Evolutionary conservation across 2,329 filamentous ascomycete species (phyloP).

Genomic region (Ophiostoma angusticollis): DNA sequence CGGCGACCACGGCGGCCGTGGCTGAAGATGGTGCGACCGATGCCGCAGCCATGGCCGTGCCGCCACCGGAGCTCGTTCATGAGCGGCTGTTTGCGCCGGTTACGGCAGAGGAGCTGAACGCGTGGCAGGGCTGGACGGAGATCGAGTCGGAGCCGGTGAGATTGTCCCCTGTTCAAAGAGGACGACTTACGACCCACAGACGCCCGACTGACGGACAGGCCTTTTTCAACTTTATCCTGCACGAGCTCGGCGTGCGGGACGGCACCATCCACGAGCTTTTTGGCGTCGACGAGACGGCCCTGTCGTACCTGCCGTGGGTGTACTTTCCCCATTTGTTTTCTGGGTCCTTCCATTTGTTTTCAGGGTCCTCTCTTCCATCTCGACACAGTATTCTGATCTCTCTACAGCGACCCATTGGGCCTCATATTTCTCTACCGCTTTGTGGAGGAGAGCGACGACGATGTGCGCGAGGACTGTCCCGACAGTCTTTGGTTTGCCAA

Average conservation of each 20-base stretch:
- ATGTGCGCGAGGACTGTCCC: constrained; percentile 40
- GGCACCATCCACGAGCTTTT: constrained; percentile 68
- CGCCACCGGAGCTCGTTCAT: constrained; percentile 11
- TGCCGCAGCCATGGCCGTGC: not conserved
- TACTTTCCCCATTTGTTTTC: not conserved
- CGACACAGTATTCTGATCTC: constrained; percentile 14
- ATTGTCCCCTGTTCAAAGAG: constrained; percentile 15
- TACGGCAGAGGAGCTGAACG: constrained; percentile 37
- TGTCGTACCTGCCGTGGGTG: constrained; percentile 49
- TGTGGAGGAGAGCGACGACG: constrained; percentile 36
- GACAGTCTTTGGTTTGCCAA: constrained; percentile 84
- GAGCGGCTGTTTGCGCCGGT: constrained; percentile 31
- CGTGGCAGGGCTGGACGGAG: constrained; percentile 66
- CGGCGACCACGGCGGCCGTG: constrained; percentile 4
- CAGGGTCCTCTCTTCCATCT: not conserved
- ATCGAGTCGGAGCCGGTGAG: constrained; percentile 80
- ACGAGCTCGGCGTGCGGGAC: constrained; percentile 60
- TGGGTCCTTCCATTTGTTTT: not conserved
- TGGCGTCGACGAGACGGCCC: constrained; percentile 52
- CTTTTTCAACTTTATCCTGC: constrained; percentile 76
- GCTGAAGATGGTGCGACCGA: constrained; percentile 3
- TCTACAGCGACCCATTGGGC: constrained; percentile 56
- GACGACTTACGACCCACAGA: too few relatives aligned
- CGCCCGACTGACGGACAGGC: too few relatives aligned
- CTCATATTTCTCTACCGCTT: constrained; percentile 83